Evolutionary conservation across 176 grass and related monocot species (phyloP).

Genomic region (Paspalum notatum): DNA sequence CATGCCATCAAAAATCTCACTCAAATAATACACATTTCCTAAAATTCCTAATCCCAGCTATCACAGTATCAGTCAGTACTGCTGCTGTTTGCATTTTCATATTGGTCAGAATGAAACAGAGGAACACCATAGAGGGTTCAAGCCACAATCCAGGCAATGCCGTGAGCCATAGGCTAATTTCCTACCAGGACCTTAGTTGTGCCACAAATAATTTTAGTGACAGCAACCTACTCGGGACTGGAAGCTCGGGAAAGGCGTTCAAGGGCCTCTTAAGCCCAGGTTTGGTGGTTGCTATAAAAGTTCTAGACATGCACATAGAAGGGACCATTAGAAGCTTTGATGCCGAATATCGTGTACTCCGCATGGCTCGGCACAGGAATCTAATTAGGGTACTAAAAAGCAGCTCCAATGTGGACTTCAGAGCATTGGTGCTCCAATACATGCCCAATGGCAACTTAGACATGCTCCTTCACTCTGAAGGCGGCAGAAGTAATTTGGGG

Average conservation of each 20-base stretch:
- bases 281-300: conserved; percentile 2
- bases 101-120: background rate
- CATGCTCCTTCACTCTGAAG: too few relatives aligned
- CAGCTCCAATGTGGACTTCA: background rate
- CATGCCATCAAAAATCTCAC: background rate
- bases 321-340: background rate
- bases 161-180: background rate
- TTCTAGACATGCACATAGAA: background rate
- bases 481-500: too few relatives aligned
- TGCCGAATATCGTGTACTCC: background rate
- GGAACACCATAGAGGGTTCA: background rate
- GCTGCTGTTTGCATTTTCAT: background rate
- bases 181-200: background rate
- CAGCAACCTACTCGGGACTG: background rate
- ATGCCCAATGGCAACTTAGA: too few relatives aligned
- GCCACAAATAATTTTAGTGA: background rate
- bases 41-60: background rate
- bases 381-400: background rate
- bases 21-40: background rate
- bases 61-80: background rate
- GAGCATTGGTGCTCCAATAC: too few relatives aligned
- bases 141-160: background rate
- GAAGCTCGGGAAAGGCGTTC: background rate
- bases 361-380: background rate
- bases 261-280: background rate